Conservation (phyloP, 352 stramenopile genomes). For the Phytophthora fragariae region DNA sequence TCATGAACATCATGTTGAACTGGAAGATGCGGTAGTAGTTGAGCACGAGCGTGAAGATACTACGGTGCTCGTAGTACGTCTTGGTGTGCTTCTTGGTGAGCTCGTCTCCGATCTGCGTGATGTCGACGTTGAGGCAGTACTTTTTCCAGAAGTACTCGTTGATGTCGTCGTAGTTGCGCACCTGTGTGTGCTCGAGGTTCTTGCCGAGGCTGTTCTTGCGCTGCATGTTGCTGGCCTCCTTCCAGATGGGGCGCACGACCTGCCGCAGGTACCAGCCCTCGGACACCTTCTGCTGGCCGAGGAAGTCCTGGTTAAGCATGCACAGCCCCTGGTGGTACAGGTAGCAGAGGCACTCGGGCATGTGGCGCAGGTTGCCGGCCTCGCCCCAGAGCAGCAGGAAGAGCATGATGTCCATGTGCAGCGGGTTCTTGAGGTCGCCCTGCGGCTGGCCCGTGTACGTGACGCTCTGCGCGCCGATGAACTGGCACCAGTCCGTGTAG, state of each 20-base stretch:
- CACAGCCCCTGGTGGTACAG: constrained; percentile 91
- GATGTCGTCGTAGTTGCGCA: constrained; percentile 85
- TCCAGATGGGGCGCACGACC: constrained; percentile 69
- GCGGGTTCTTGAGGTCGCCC: constrained; percentile 61
- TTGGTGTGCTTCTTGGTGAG: constrained; percentile 73
- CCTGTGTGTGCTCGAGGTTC: constrained; percentile 69
- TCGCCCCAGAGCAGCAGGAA: constrained; percentile 98
- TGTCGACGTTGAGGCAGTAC: constrained; percentile 63
- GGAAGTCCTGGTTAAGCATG: constrained; percentile 67
- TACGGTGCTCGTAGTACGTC: constrained; percentile 82
- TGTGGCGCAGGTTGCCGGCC: constrained; percentile 94
- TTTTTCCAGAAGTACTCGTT: constrained; percentile 88
- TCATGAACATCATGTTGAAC: constrained; percentile 85
- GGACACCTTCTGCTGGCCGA: constrained; percentile 50
- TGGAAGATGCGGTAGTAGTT: constrained; percentile 87
- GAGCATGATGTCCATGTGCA: constrained; percentile 94
- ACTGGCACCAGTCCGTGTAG: constrained; percentile 73
- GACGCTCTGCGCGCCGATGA: constrained; percentile 46
- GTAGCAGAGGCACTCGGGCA: constrained; percentile 97
- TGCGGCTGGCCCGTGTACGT: constrained; percentile 51
- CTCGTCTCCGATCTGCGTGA: constrained; percentile 57
- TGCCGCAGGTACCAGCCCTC: constrained; percentile 67
- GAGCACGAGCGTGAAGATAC: constrained; percentile 77
- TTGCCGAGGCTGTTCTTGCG: constrained; percentile 70
- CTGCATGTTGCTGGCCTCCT: constrained; percentile 71